Evolutionary conservation across 805 yeast genomes (phyloP).

Genomic region (Sugiyamaella chiloensis): DNA sequence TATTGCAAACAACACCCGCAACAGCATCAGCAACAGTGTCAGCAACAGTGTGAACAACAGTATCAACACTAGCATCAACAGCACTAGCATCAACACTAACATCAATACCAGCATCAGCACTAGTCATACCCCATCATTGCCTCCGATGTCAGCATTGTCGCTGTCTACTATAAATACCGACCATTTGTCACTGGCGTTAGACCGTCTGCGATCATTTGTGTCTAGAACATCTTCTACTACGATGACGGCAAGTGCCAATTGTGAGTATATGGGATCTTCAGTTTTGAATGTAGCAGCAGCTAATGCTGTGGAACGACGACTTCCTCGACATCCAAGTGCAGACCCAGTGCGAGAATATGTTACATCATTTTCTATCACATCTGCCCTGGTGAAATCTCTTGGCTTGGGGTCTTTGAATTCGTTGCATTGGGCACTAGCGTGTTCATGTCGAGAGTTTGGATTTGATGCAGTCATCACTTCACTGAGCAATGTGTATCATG

Average conservation of each 20-base stretch:
- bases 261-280: conserved; percentile 56
- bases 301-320: conserved; percentile 61
- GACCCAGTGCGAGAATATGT: conserved; percentile 16
- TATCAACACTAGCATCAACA: background rate
- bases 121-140: conserved; percentile 7
- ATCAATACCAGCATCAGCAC: no score
- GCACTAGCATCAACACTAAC: no score
- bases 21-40: no score
- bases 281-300: conserved; percentile 55
- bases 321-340: conserved; percentile 25
- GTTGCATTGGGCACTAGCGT: conserved; percentile 17
- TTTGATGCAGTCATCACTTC: conserved; percentile 66
- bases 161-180: conserved; percentile 11
- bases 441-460: conserved; percentile 64
- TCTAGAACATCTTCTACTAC: conserved; percentile 1
- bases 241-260: conserved; percentile 30
- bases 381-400: conserved; percentile 18
- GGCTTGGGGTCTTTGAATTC: conserved; percentile 4
- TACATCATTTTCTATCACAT: conserved; percentile 14
- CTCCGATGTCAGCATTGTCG: conserved; percentile 18
- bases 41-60: no score
- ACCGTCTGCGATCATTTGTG: conserved; percentile 12
- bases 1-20: no score
- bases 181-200: conserved; percentile 13
- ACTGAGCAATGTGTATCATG: conserved; percentile 65